Percentiles rank a stretch among this genome's conserved stretches.
Evolutionary conservation across 495 filamentous ascomycete species (phyloP).

Genomic region (Hyaloscypha finlandica): DNA sequence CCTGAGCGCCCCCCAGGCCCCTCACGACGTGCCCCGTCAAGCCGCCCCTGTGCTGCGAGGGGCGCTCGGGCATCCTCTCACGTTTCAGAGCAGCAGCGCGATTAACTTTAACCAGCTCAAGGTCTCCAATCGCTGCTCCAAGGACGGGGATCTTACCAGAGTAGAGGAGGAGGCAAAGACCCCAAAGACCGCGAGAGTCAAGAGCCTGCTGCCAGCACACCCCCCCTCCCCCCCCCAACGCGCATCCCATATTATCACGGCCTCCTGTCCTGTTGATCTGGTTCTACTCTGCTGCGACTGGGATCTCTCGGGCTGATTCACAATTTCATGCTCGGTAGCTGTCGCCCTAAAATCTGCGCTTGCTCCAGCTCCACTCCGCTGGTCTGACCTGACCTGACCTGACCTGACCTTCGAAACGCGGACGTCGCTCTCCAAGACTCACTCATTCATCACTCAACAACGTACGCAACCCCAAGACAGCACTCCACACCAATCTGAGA

Average conservation of each 20-base stretch:
- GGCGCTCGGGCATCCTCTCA: conserved; percentile 1
- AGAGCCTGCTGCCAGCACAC: conserved; percentile 4
- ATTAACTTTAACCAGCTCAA: neutral
- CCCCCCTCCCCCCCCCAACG: neutral
- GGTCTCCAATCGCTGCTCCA: neutral
- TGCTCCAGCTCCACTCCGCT: neutral
- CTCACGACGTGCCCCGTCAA: neutral
- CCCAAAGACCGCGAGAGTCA: neutral
- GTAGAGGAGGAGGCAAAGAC: neutral
- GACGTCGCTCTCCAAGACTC: neutral
- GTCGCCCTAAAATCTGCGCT: neutral
- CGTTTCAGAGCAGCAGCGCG: neutral
- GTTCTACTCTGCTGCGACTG: neutral
- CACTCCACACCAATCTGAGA: neutral
- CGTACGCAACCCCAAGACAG: neutral
- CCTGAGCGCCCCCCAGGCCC: neutral
- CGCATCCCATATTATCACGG: neutral
- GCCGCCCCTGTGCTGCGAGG: neutral
- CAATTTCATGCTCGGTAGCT: neutral
- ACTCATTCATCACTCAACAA: neutral
- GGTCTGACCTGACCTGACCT: neutral
- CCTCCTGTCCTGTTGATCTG: conserved; percentile 4
- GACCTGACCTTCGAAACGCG: neutral
- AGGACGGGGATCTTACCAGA: neutral
- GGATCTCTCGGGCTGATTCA: neutral